Percentiles rank a stretch among this genome's conserved stretches.
phyloP scores from a whole-genome alignment of 2,329 filamentous ascomycete genomes.

The Botrytis elliptica region DNA sequence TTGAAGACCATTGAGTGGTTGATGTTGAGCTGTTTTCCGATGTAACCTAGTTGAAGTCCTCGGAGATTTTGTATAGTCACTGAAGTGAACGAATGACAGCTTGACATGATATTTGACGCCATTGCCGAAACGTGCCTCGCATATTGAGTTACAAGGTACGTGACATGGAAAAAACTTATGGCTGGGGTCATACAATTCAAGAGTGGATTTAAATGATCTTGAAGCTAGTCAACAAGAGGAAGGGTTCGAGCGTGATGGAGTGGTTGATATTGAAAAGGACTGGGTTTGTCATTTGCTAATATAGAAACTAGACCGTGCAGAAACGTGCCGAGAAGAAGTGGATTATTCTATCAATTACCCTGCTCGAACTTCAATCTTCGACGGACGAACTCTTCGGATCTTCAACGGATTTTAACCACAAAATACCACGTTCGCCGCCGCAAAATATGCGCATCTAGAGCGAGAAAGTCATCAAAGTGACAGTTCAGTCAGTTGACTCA shows the following conservation, averaged over 20 bases:
- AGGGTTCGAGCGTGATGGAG: conserved; percentile 12
- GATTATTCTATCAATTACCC: neutral
- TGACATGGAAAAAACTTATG: conserved; percentile 7
- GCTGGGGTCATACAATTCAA: conserved; percentile 8
- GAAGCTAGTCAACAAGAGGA: neutral
- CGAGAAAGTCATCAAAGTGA: neutral
- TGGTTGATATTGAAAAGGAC: conserved; percentile 11
- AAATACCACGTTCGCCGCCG: conserved; percentile 17
- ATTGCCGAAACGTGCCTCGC: conserved; percentile 24
- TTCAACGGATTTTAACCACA: conserved; percentile 3
- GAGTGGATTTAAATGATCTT: neutral
- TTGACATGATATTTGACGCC: conserved; percentile 22
- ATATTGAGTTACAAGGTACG: conserved; percentile 13
- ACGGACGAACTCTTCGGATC: conserved; percentile 16
- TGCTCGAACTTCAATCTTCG: neutral
- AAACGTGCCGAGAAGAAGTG: conserved; percentile 9
- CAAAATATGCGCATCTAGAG: neutral
- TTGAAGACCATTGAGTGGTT: conserved; percentile 7
- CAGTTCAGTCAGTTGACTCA: neutral
- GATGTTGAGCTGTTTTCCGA: neutral
- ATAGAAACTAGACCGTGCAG: conserved; percentile 10
- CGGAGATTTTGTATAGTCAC: conserved; percentile 10
- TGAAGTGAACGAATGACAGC: conserved; percentile 18
- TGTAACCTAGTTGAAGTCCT: conserved; percentile 14
- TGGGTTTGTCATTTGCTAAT: neutral